phyloP scores from a whole-genome alignment of 306 rosid species.

The Carpinus viminea region DNA sequence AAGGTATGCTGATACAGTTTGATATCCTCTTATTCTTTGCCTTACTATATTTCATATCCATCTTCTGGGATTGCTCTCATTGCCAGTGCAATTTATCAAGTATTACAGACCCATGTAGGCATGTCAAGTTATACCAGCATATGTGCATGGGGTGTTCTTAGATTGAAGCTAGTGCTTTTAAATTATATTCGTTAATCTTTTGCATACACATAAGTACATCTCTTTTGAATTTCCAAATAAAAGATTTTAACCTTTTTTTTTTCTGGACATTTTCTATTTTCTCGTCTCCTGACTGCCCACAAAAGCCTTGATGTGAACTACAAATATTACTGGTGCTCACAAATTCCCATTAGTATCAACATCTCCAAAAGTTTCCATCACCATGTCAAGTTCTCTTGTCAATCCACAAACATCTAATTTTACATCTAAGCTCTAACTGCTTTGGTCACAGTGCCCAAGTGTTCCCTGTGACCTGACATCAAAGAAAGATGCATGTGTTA shows the following conservation, averaged over 20 bases:
- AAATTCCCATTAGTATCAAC: not conserved
- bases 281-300: not conserved
- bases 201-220: too few relatives aligned
- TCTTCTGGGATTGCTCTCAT: not conserved
- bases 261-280: not conserved
- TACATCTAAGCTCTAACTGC: not conserved
- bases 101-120: not conserved
- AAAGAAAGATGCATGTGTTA: not conserved
- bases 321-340: not conserved
- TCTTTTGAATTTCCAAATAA: not conserved
- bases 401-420: not conserved
- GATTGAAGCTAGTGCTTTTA: not conserved
- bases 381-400: not conserved
- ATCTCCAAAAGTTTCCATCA: not conserved
- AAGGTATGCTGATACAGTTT: constrained; percentile 51
- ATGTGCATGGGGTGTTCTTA: not conserved
- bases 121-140: not conserved
- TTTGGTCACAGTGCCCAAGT: not conserved
- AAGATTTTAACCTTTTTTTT: not conserved
- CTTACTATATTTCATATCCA: not conserved
- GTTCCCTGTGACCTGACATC: too few relatives aligned
- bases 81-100: not conserved
- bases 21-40: constrained; percentile 6
- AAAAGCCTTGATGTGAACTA: not conserved
- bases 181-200: not conserved